phyloP scores from a whole-genome alignment of 257 asterid genomes.

The Nicotiana sylvestris region DNA sequence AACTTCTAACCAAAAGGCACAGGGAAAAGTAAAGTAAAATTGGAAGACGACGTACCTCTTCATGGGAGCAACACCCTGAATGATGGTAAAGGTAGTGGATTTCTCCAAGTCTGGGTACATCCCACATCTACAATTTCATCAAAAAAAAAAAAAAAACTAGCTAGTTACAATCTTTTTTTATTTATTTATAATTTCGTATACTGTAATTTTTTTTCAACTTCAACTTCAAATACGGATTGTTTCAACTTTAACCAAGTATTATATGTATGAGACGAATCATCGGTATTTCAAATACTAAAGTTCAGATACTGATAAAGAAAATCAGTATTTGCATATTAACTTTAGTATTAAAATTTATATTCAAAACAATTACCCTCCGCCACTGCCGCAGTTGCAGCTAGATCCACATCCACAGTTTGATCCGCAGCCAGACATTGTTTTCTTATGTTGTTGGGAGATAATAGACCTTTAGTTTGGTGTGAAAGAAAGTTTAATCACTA shows the following conservation, averaged over 20 bases:
- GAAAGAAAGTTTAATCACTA: not conserved
- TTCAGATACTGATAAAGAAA: too few relatives aligned
- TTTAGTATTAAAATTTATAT: not conserved
- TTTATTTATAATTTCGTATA: too few relatives aligned
- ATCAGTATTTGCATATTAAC: too few relatives aligned
- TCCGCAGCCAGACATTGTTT: slow-evolving; percentile 14
- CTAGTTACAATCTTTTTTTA: not conserved
- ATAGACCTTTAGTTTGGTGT: not conserved
- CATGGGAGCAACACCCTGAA: slow-evolving; percentile 22
- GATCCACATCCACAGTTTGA: not conserved
- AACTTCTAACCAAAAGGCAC: not conserved
- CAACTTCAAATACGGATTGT: too few relatives aligned
- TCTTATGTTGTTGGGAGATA: too few relatives aligned
- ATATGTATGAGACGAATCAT: too few relatives aligned
- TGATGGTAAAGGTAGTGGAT: slow-evolving; percentile 17
- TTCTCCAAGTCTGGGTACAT: slow-evolving; percentile 24
- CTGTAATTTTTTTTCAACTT: not conserved
- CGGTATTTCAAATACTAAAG: too few relatives aligned
- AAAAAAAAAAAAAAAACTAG: not conserved
- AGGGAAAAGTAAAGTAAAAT: not conserved
- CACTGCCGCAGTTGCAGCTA: not conserved
- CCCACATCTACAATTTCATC: slow-evolving; percentile 3
- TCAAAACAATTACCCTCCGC: slow-evolving; percentile 7
- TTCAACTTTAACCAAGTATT: too few relatives aligned
- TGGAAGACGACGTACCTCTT: slow-evolving; percentile 12